Conservation (phyloP, 169 alveolate genomes). For the Plasmodium coatneyi region DNA sequence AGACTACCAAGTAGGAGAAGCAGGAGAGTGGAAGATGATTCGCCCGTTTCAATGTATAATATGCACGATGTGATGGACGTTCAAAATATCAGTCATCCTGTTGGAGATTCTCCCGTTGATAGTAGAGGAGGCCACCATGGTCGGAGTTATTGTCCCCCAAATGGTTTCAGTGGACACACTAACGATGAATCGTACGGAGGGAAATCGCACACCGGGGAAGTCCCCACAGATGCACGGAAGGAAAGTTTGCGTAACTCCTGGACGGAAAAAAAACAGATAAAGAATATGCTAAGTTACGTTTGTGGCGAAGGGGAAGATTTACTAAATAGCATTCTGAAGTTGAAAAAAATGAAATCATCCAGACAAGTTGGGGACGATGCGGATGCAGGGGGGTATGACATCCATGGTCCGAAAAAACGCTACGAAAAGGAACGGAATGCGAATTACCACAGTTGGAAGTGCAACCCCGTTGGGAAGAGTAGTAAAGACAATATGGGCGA, state of each 20-base stretch:
- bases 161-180: neutral
- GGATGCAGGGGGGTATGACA: neutral
- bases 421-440: neutral
- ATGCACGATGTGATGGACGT: neutral
- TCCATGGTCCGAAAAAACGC: neutral
- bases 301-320: neutral
- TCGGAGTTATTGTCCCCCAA: neutral
- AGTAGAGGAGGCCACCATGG: neutral
- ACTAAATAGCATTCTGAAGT: constrained; percentile 17
- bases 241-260: neutral
- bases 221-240: neutral
- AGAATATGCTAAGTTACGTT: neutral
- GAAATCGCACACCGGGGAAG: neutral
- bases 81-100: neutral
- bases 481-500: neutral
- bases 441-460: neutral
- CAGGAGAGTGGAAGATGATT: neutral
- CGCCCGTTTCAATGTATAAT: neutral
- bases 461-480: neutral
- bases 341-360: neutral
- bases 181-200: neutral
- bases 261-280: neutral
- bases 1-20: neutral
- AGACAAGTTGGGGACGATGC: neutral
- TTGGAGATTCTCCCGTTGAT: neutral